Evolutionary conservation across 768 basidiomycete species (phyloP), one percentile per base, ranked within the genome.

Genomic region (Russula brevipes): DNA sequence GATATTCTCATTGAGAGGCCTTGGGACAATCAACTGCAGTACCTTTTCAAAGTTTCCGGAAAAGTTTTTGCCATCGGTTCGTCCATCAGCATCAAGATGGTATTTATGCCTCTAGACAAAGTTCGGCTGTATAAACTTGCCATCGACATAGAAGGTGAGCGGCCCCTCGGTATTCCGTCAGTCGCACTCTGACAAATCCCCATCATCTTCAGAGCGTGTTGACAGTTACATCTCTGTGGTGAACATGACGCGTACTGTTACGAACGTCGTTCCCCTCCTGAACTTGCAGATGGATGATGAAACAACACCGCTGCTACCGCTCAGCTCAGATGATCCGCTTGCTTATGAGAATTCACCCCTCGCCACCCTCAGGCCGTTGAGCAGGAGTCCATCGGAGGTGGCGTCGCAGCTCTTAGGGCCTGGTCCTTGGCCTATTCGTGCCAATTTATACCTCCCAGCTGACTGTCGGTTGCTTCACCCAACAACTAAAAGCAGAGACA

Each of bases 11-110:
- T 98, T 16, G 89, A 96, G 71, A 79, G 91, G 19, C 85, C 88
- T 68, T 99, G 95, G 96, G 95, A 98, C 61, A 81, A 85, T 54
- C 90, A 96, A 71, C 70, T 94, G 67, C 85, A 88, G 60, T 97
- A 95, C 70, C 77, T 88, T 47, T 85, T 97, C 54, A 81, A 85
- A 2, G 75, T 94, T 12, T 81, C 85, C 16, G 87, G 85, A 5
- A 84, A 88, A 63, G 86, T 84, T 63, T 91, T 94, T 74, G 84
- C 87, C 17, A 83, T 98, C 33, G 95, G 94, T 38, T 89, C 92
- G 44, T 79, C 79, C 5, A 79, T 98, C 56, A 91, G 94, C 0
- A 76, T 98, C 31, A 82, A 82, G 33, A 78, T 99, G 35, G 86
- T 89, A 1, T 76, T 98, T 59, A 83, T 89, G 80, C 95, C 96